Evolutionary conservation across 1,284 basidiomycete species (phyloP), one percentile per base, ranked within the genome.

Genomic region (Cryptococcus wingfieldii): DNA sequence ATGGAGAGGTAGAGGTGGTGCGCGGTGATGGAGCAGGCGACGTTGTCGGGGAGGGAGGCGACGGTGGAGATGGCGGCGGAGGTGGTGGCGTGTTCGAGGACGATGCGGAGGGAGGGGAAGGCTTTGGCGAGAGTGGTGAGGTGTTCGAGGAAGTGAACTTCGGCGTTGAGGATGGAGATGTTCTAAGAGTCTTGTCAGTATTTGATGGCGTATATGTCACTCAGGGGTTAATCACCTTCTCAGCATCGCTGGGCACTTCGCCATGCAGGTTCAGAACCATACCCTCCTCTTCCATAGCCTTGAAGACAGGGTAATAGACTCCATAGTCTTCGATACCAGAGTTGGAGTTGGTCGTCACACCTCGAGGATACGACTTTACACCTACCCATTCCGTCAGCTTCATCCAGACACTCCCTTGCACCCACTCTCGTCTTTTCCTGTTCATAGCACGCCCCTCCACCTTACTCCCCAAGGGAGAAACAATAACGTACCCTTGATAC

Each of bases 11-110:
- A 86, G 39, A 99, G 84, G 74, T 99, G 96, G 78, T 99, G 96
- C 0, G 94, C 88, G 3, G 96, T 99, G 77, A 99, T 98, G 6
- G 90, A 92, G 77, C 96, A 98, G 12, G 86, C 95, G 28, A 99
- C 95, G 38, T 91, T 97, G 44, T 82, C 79, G 0, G 90, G 90
- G 31, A 93, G 86, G 44, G 83, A 80, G 72, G 88, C 88, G 66
- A 97, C 78, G 65, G 62, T 56, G 10, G 55, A 28, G n/a, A 99
- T 86, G 0, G 96, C 94, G 38, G 90, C 91, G 39, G 89, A 84
- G 2, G 94, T 98, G 0, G 96, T 99, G n/a, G 96, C 96, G 71
- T 99, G 96, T 77, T 99, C 96, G 41, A 99, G 84, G 4, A 99
- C 95, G 68, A 99, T 98, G 54, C 92, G 87, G 53, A 99, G 83